Base-by-base conservation (phyloP, 306 rosid genomes). In the Albizia julibrissin region DNA sequence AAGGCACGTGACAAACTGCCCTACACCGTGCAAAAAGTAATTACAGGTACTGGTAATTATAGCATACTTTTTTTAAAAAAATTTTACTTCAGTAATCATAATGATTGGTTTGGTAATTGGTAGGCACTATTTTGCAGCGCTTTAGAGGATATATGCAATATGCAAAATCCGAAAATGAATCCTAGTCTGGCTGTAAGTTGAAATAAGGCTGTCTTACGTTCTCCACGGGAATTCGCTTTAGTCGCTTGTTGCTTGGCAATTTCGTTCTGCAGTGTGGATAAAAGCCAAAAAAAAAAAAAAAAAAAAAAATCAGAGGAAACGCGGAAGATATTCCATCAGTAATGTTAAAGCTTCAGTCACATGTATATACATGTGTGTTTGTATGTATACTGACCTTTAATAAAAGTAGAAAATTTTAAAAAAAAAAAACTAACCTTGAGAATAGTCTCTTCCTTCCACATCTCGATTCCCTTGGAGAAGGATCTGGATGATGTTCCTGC, bases 401-500 rank as follows among this genome's bases (percentile, higher is more conserved):
- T 2, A 56, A 56, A 56, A 56, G n/a, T 52, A 52, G 24, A 18
- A 52, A 52, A 50, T 14, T 3, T 29, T 1, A 29, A 7, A n/a
- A 54, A 21, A 18, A 54, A 5, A 61, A 61, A 0, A 69, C 67
- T 34, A 42, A 94, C 98, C 83, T 90, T 91, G 46, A 90, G 59
- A 61, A 94, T 27, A 67, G 94, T 90, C 89, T 93, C 98, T 81
- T 92, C 92, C 85, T 80, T 93, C 98, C 98, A 94, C 97, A 92
- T 94, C 94, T 87, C 89, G 21, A 85, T 77, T 78, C 91, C 98
- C 80, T 81, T 91, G 56, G 43, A 90, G 87, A 87, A 87, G 49
- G 98, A 92, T 83, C 98, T 90, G 34, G 97, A 94, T 6, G 98
- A 94, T 69, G 98, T 93, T 8, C 97, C 98, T 92, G 67, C 67